A percentile compares a stretch with the other conserved stretches of the same genome.
These are phyloP conservation scores for Begonia fuchsioides DNA, from an alignment of 306 rosid genomes.

Conservation along the genomic window DNA sequence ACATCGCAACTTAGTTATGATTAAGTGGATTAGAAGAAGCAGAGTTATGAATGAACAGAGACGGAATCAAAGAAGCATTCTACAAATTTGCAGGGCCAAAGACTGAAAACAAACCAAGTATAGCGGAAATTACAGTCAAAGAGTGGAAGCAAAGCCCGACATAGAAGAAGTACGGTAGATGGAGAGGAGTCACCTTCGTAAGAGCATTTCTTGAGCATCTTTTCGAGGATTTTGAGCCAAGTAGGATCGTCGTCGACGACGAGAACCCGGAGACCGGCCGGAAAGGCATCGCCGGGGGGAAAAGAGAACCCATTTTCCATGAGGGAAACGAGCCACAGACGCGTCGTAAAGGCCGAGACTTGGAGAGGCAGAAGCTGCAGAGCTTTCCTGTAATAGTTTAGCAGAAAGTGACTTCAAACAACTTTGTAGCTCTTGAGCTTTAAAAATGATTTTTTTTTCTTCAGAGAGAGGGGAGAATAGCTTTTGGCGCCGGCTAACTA, in stretches of 20 bases:
- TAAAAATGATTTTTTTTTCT: constrained; percentile 27
- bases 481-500: constrained; percentile 63
- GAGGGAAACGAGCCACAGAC: no score
- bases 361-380: background rate
- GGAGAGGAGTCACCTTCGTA: constrained; percentile 45
- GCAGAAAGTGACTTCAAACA: constrained; percentile 6
- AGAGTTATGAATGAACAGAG: background rate
- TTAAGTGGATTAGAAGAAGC: background rate
- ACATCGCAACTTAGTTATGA: background rate
- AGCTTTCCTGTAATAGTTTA: constrained; percentile 10
- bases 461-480: constrained; percentile 14
- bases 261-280: constrained; percentile 80
- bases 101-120: constrained; percentile 1
- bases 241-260: constrained; percentile 97
- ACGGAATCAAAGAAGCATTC: background rate
- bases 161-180: background rate
- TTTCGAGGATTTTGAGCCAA: constrained; percentile 88
- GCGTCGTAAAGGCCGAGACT: background rate
- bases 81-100: no score
- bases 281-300: constrained; percentile 55
- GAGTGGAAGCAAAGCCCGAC: background rate
- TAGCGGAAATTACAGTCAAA: background rate
- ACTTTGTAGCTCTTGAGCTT: constrained; percentile 14
- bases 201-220: constrained; percentile 92
- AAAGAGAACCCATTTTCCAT: constrained; percentile 85